Evolutionary conservation across 2,329 filamentous ascomycete species (phyloP).

Genomic region (Intubia oerlemansii): DNA sequence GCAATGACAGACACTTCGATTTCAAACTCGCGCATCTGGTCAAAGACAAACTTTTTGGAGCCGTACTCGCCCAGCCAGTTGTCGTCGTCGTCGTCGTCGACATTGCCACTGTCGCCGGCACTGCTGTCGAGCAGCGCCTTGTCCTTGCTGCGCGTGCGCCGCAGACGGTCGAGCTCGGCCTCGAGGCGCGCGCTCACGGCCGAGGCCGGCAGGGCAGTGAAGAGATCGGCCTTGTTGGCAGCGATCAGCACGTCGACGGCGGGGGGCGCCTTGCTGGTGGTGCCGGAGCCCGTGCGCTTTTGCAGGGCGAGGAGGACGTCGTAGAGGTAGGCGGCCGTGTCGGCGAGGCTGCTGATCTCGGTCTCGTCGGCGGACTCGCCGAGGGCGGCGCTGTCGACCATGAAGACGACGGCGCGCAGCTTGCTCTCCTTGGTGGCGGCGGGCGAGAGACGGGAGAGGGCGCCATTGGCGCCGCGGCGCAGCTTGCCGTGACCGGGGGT

Average conservation of each 20-base stretch:
- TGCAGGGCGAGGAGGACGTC: constrained; percentile 73
- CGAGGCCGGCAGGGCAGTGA: constrained; percentile 66
- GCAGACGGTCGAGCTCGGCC: constrained; percentile 58
- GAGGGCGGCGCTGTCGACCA: constrained; percentile 66
- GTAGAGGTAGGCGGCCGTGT: constrained; percentile 69
- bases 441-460: constrained; percentile 27
- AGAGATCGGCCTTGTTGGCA: constrained; percentile 90
- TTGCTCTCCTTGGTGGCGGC: constrained; percentile 13
- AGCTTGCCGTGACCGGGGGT: constrained; percentile 94
- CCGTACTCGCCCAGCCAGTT: constrained; percentile 70
- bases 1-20: constrained; percentile 57
- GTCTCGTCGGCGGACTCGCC: constrained; percentile 16
- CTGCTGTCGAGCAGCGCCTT: constrained; percentile 70
- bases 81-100: constrained; percentile 34
- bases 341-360: constrained; percentile 34
- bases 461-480: constrained; percentile 49
- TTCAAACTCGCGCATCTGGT: constrained; percentile 64
- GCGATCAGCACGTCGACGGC: constrained; percentile 61
- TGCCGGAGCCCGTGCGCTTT: constrained; percentile 26
- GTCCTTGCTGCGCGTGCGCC: constrained; percentile 56
- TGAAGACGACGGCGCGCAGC: constrained; percentile 58
- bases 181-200: constrained; percentile 60
- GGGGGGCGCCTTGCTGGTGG: constrained; percentile 27
- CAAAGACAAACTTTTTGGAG: constrained; percentile 57
- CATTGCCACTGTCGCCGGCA: constrained; percentile 53